Base-by-base conservation (phyloP, 2,329 filamentous ascomycete species). In the Capronia americana region DNA sequence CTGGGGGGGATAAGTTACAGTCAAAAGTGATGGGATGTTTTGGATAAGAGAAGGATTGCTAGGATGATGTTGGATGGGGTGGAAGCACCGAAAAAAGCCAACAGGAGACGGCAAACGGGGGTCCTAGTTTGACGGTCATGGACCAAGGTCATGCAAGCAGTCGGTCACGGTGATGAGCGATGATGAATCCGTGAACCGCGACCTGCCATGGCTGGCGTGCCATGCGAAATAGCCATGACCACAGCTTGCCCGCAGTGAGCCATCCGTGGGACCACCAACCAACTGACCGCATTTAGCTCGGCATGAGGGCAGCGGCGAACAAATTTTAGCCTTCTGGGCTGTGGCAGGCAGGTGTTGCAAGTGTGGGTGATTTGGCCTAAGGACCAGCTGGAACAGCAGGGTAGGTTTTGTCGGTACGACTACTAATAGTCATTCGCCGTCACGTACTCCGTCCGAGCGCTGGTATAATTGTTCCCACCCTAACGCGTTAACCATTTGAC, bases 11-110 rank as follows among this genome's bases (percentile, higher is more conserved):
- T 59, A 63, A 61, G 63, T 53, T 51, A 61, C 48, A 61, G 58
- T 61, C 50, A 30, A 56, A 56, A 55, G 51, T 65, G 68, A 69
- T 70, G 71, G 65, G 55, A 70, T 67, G 69, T 67, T 69, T 66
- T 64, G 65, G 64, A 64, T 68, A 66, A 67, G 65, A 69, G 66
- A 70, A 68, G 51, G 59, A 56, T 55, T 38, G 20, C 69, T 70
- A 68, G 66, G 66, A 72, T 70, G 66, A 68, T 66, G 64, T 48
- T 61, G 58, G 57, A 62, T 48, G 63, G 61, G 57, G 53, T 59
- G 55, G 66, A 66, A 60, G 58, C 23, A 54, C 59, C 50, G 51
- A 34, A 48, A 62, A 62, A 56, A 56, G 59, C 50, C 50, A 62
- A 62, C 59, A 28, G 59, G 50, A 62, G 66, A 67, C 66, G 69